Evolutionary conservation across 148 eudicot species (phyloP).

Genomic region (Cornus controversa): DNA sequence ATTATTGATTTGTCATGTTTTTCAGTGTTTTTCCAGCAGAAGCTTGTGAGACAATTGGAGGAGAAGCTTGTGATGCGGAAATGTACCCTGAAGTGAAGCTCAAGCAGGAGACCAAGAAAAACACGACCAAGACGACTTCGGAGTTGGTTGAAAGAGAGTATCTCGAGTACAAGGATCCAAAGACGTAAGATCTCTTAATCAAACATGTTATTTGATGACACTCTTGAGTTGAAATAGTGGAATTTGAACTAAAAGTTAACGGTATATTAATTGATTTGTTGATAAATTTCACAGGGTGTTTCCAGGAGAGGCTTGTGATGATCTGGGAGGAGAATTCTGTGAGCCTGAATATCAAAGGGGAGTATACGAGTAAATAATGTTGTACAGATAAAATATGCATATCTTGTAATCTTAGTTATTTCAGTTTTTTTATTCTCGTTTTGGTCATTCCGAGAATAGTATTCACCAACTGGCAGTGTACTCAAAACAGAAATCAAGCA

Average conservation of each 20-base stretch:
- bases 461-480: background rate
- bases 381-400: background rate
- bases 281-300: constrained; percentile 43
- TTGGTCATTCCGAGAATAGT: background rate
- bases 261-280: background rate
- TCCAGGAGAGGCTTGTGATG: constrained; percentile 66
- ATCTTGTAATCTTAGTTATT: background rate
- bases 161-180: constrained; percentile 46
- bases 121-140: background rate
- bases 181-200: constrained; percentile 35
- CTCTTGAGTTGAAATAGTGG: background rate
- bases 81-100: constrained; percentile 58
- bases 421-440: background rate
- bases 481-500: no score
- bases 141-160: constrained; percentile 54
- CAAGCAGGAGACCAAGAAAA: constrained; percentile 19
- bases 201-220: background rate
- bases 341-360: constrained; percentile 39
- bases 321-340: constrained; percentile 82
- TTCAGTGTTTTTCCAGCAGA: constrained; percentile 68
- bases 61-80: constrained; percentile 49
- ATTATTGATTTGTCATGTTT: background rate
- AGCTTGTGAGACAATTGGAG: constrained; percentile 71
- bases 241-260: background rate
- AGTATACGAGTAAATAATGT: constrained; percentile 23